Evolutionary conservation across 805 yeast species (phyloP), one percentile per base, ranked within the genome.

Genomic region (Candida michaelii): DNA sequence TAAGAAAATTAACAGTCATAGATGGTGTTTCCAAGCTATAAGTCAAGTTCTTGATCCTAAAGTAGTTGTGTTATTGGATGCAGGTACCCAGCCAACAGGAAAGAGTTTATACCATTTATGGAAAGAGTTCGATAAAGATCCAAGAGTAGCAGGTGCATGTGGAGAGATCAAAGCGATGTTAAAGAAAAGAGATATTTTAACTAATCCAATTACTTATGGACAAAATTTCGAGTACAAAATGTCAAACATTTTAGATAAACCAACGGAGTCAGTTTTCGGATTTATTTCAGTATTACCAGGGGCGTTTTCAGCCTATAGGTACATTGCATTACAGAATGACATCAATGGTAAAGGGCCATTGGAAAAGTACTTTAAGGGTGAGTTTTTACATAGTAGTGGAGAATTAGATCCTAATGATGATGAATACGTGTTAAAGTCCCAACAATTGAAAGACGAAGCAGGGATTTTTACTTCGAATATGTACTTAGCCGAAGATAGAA

Each of bases 401-500:
- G 82, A 80, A 9, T 62, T 79, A 30, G 80, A 79, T 48, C 83
- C 81, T 3, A 74, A 78, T 63, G 77, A 74, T 40, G 80, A 76
- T 51, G 76, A 71, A 45, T 66, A 62, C 43, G 64, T 62, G 35
- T 53, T 70, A 46, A 71, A 71, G 48, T 55, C 60, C 13, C 55
- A 52, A 10, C 56, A 63, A 51, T 44, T 65, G 51, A 59, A 66
- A 42, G 72, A 69, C 42, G 74, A 70, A 48, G 74, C 76, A 0
- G 76, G 76, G 2, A 80, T 81, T 49, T 81, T 81, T 65, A 76
- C 82, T 17, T 79, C 81, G 44, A 81, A 81, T 56, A 81, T 81
- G 86, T 81, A 80, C 53, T 63, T 81, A 50, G 86, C 86, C 43
- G 86, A 81, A 60, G 86, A 81, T 54, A 76, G 86, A 52, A 81